These are phyloP conservation scores for Pyrenochaeta sp. DNA, from an alignment of 2,329 filamentous ascomycete species.

Conservation along the genomic window DNA sequence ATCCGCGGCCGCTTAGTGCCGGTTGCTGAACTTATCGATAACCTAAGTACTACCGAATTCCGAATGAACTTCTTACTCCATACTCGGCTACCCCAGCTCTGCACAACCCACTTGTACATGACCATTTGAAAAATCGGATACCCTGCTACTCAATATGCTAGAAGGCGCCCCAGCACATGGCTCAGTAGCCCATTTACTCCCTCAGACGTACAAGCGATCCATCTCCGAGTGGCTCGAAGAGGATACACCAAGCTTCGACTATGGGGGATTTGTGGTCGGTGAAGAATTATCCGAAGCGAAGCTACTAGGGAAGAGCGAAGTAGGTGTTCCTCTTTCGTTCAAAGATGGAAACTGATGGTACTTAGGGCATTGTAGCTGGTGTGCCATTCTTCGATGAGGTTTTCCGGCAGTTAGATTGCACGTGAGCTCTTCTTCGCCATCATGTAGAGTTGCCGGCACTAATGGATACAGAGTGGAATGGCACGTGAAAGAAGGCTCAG, in stretches of 20 bases:
- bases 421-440: slow-evolving; percentile 53
- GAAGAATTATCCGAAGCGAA: slow-evolving; percentile 62
- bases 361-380: slow-evolving; percentile 81
- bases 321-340: slow-evolving; percentile 34
- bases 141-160: slow-evolving; percentile 15
- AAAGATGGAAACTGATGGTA: neutral
- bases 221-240: slow-evolving; percentile 90
- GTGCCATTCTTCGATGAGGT: slow-evolving; percentile 96
- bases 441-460: neutral
- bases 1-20: slow-evolving; percentile 29
- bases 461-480: slow-evolving; percentile 72
- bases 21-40: slow-evolving; percentile 8
- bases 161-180: slow-evolving; percentile 67
- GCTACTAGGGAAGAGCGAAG: slow-evolving; percentile 66
- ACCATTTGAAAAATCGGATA: neutral
- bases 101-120: neutral
- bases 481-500: slow-evolving; percentile 78
- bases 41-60: slow-evolving; percentile 3
- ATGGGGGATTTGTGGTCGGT: slow-evolving; percentile 95
- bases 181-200: slow-evolving; percentile 76
- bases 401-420: slow-evolving; percentile 87
- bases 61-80: slow-evolving; percentile 12
- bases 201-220: slow-evolving; percentile 81
- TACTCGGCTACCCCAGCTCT: neutral
- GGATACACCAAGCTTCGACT: slow-evolving; percentile 96